phyloP scores from a whole-genome alignment of 768 basidiomycete species.

The Atractiella rhizophila region DNA sequence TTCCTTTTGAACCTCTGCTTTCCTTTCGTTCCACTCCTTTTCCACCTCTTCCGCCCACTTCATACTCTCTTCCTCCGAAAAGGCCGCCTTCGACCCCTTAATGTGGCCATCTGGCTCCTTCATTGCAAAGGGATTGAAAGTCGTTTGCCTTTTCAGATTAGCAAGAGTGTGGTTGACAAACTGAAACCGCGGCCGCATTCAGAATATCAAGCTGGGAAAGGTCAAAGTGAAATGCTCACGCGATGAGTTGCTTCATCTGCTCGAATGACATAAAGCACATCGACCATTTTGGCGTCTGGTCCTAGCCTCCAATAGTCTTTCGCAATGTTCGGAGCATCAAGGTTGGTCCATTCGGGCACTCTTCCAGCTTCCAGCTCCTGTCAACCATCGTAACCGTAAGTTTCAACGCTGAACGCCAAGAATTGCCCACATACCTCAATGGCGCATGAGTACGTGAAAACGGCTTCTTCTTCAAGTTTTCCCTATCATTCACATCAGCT shows the following conservation, averaged over 20 bases:
- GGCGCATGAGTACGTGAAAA: slow-evolving; percentile 38
- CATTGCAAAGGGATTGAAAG: slow-evolving; percentile 38
- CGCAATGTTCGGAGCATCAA: slow-evolving; percentile 30
- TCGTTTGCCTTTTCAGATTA: slow-evolving; percentile 45
- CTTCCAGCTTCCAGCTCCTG: slow-evolving; percentile 54
- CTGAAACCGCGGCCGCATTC: slow-evolving; percentile 10
- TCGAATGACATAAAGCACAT: slow-evolving; percentile 72
- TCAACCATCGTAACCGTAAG: slow-evolving; percentile 21
- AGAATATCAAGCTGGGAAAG: background rate
- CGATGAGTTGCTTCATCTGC: slow-evolving; percentile 81
- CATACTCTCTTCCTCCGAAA: slow-evolving; percentile 9
- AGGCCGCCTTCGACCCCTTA: slow-evolving; percentile 49
- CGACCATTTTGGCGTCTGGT: slow-evolving; percentile 47
- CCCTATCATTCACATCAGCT: background rate
- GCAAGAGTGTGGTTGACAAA: slow-evolving; percentile 93
- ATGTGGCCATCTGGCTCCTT: slow-evolving; percentile 64
- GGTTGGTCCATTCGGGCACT: slow-evolving; percentile 43
- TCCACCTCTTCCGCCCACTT: slow-evolving; percentile 10
- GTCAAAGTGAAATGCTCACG: background rate
- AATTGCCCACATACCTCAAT: slow-evolving; percentile 5
- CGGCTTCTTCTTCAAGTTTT: slow-evolving; percentile 64
- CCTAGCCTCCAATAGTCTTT: slow-evolving; percentile 81
- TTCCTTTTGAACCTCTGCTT: background rate
- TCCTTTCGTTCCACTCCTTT: slow-evolving; percentile 7
- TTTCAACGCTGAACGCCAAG: slow-evolving; percentile 7